A percentile compares a stretch with the other conserved stretches of the same genome.
phyloP scores from a whole-genome alignment of 345 rosid species.

The Arabis hirsuta region DNA sequence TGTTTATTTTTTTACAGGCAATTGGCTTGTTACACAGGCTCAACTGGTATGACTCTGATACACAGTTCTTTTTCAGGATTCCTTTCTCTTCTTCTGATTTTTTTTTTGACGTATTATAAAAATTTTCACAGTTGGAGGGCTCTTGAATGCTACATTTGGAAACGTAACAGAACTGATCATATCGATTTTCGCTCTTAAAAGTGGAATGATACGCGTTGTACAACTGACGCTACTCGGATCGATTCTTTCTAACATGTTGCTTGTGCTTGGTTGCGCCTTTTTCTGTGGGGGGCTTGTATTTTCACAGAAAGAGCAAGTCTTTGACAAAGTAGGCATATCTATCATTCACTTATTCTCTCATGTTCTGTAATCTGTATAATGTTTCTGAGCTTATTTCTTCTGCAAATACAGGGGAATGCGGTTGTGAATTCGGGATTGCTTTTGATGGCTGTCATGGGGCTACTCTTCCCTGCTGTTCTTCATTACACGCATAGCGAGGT shows the following conservation, averaged over 20 bases:
- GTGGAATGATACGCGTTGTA: slow-evolving; percentile 86
- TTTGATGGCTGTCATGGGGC: slow-evolving; percentile 97
- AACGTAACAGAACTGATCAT: slow-evolving; percentile 94
- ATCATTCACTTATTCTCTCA: background rate
- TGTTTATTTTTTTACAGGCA: slow-evolving; percentile 58
- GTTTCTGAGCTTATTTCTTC: slow-evolving; percentile 45
- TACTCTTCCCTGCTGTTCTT: slow-evolving; percentile 91
- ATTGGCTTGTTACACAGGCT: slow-evolving; percentile 84
- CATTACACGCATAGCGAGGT: slow-evolving; percentile 89
- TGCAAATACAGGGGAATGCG: slow-evolving; percentile 70
- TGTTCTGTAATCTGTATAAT: slow-evolving; percentile 7
- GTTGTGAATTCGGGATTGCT: slow-evolving; percentile 85
- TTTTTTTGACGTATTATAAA: background rate
- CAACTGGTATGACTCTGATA: slow-evolving; percentile 61
- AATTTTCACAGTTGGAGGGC: slow-evolving; percentile 73
- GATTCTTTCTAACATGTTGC: slow-evolving; percentile 90
- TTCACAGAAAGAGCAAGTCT: slow-evolving; percentile 72
- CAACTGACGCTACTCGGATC: slow-evolving; percentile 90
- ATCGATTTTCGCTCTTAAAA: slow-evolving; percentile 79
- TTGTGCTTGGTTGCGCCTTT: slow-evolving; percentile 97
- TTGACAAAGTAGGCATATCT: slow-evolving; percentile 64
- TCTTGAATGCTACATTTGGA: slow-evolving; percentile 93
- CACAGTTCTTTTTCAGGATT: background rate
- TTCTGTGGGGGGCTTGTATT: slow-evolving; percentile 82
- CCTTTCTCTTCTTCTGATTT: slow-evolving; percentile 15